Evolutionary conservation across 2,329 filamentous ascomycete species (phyloP).

Genomic region (Aspergillus pseudotamarii): DNA sequence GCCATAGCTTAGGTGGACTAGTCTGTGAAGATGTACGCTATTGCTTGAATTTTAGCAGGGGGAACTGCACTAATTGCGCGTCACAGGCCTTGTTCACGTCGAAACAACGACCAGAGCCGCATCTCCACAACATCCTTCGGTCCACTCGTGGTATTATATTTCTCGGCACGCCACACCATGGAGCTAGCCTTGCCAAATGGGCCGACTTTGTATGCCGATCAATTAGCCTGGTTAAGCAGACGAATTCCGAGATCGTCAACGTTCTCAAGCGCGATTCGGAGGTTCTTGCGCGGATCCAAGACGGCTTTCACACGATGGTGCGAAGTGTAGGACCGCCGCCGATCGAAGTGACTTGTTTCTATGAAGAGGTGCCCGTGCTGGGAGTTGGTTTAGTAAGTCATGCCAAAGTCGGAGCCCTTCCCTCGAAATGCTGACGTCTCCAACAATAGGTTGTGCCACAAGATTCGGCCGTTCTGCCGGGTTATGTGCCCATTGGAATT

Average conservation of each 20-base stretch:
- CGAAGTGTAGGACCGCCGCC: not conserved
- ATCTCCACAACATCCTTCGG: constrained; percentile 33
- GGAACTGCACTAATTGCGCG: not conserved
- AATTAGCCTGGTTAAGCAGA: constrained; percentile 18
- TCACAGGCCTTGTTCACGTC: not conserved
- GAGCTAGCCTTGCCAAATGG: constrained; percentile 37
- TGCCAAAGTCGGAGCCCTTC: not conserved
- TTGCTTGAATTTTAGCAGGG: not conserved
- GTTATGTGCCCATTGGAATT: not conserved
- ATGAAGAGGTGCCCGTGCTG: not conserved
- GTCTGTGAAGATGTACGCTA: constrained; percentile 32
- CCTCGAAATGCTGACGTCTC: not conserved
- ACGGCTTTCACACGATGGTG: not conserved
- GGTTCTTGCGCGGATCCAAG: constrained; percentile 4
- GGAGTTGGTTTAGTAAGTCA: not conserved
- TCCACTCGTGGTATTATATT: constrained; percentile 38
- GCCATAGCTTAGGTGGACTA: constrained; percentile 33
- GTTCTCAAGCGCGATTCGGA: constrained; percentile 4
- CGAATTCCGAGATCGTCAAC: constrained; percentile 4
- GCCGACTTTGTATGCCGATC: constrained; percentile 28
- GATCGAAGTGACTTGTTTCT: not conserved
- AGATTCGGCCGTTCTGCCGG: not conserved
- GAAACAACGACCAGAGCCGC: constrained; percentile 30
- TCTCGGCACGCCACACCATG: constrained; percentile 42
- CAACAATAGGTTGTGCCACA: not conserved